phyloP scores from a whole-genome alignment of 208 protist species.

The Blechomonas ayalai region DNA sequence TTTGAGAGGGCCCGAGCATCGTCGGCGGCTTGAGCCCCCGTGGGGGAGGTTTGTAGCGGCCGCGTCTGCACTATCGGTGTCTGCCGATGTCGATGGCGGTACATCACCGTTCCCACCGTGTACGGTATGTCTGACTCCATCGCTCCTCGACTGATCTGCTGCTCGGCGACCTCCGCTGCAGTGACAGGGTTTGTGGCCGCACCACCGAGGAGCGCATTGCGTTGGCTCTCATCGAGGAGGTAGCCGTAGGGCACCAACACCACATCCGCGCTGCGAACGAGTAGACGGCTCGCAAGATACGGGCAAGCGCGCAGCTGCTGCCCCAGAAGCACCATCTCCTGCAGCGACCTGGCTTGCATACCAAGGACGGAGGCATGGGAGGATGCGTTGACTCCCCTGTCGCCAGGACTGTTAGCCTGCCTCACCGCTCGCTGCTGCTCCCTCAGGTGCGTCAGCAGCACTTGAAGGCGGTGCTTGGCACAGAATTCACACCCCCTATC shows the following conservation, averaged over 20 bases:
- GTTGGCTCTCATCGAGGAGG: constrained; percentile 56
- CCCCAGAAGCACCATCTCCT: constrained; percentile 41
- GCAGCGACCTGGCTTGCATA: no score
- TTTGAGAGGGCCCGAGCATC: constrained; percentile 15
- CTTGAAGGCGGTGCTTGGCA: constrained; percentile 13
- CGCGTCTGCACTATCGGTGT: no score
- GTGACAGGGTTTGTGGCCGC: constrained; percentile 42
- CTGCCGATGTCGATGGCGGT: no score
- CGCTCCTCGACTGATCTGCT: background rate
- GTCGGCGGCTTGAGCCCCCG: no score
- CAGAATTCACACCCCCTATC: constrained; percentile 37
- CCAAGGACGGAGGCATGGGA: constrained; percentile 4
- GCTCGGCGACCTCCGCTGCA: constrained; percentile 26
- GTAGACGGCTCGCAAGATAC: constrained; percentile 60
- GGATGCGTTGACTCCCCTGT: background rate
- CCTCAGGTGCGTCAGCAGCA: constrained; percentile 13
- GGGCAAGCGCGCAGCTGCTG: constrained; percentile 59
- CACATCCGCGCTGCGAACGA: constrained; percentile 63
- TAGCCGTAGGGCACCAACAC: constrained; percentile 82
- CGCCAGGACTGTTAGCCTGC: background rate
- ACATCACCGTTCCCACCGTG: background rate
- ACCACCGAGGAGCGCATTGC: constrained; percentile 53
- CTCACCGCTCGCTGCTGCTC: constrained; percentile 7
- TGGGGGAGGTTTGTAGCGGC: background rate
- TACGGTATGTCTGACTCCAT: constrained; percentile 2